Evolutionary conservation across 352 stramenopile species (phyloP).

Genomic region (Phytophthora rubi): DNA sequence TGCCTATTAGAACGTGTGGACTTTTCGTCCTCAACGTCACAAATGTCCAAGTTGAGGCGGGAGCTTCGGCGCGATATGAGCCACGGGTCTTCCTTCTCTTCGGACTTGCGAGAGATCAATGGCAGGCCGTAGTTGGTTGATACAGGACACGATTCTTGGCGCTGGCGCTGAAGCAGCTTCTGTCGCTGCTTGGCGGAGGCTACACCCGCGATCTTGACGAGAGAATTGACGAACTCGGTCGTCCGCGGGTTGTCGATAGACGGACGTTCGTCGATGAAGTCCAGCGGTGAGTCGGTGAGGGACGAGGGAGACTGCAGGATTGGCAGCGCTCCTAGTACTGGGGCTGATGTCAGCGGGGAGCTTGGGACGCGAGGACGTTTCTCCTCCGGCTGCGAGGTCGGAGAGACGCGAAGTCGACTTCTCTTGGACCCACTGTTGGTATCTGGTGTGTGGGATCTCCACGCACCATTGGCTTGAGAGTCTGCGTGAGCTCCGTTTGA

Average conservation of each 20-base stretch:
- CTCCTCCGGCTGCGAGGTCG: slow-evolving; percentile 20
- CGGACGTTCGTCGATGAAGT: slow-evolving; percentile 23
- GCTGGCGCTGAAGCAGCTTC: slow-evolving; percentile 25
- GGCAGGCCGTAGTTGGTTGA: slow-evolving; percentile 8
- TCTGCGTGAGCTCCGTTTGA: slow-evolving; percentile 1
- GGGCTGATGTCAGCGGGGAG: slow-evolving; percentile 10
- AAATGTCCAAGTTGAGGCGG: slow-evolving; percentile 32
- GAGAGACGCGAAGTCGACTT: slow-evolving; percentile 16
- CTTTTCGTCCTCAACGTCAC: slow-evolving; percentile 29
- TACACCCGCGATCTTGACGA: slow-evolving; percentile 29
- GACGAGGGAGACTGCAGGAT: slow-evolving; percentile 29
- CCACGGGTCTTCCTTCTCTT: slow-evolving; percentile 18
- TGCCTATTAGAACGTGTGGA: slow-evolving; percentile 16
- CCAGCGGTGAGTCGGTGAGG: slow-evolving; percentile 20
- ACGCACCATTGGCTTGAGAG: neutral
- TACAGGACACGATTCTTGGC: slow-evolving; percentile 5
- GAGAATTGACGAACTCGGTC: slow-evolving; percentile 29
- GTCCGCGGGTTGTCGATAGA: slow-evolving; percentile 11
- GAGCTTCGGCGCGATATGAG: slow-evolving; percentile 26
- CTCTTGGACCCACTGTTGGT: slow-evolving; percentile 17
- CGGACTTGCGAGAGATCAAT: slow-evolving; percentile 6
- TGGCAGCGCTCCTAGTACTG: slow-evolving; percentile 24
- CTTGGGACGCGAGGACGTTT: slow-evolving; percentile 19
- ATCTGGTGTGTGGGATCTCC: slow-evolving; percentile 8
- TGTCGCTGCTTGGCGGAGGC: slow-evolving; percentile 26